Evolutionary conservation across 805 yeast species (phyloP), one percentile per base, ranked within the genome.

Genomic region (Cyberlindnera meyerae): DNA sequence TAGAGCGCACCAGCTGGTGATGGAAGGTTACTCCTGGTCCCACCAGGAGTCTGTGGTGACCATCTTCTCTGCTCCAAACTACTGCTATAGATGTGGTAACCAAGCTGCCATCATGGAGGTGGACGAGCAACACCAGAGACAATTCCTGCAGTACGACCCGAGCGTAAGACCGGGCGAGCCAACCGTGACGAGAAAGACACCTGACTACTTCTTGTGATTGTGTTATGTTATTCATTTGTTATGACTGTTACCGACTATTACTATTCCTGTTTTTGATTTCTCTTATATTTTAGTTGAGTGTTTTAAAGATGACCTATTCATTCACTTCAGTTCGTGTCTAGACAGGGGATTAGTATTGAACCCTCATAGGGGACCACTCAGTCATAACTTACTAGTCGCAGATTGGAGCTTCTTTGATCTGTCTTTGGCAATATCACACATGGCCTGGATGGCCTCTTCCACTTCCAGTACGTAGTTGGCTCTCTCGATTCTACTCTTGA

Each of bases 51-150:
- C 79, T 43, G 97, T 89, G 31, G 97, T 89, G 28, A 89, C 97
- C 22, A 87, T 89, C 39, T 89, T 88, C 61, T 77, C 87, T 42
- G 97, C 97, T 20, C 97, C 97, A 43, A 89, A 89, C 63, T 89
- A 89, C 62, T 89, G 97, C 65, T 89, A 89, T 63, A 75, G 97
- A 66, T 89, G 97, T 68, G 97, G 97, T 54, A 89, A 89, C 66
- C 96, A 87, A 68, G 97, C 97, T 29, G 96, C 96, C 26, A 86
- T 89, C 51, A 89, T 89, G 97, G 96, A 89, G 66, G 96, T 89
- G 44, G 96, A 89, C 61, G 97, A 89, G 62, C 82, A 80, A 59
- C 90, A 86, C 63, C 80, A 84, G 61, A 81, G 85, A 74, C 94
- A 81, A 60, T 87, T 88, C 61, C 68, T 90, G 63, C 97, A 90